Base-by-base conservation (phyloP, 192 early-diverging fungal species). In the Phycomyces nitens region DNA sequence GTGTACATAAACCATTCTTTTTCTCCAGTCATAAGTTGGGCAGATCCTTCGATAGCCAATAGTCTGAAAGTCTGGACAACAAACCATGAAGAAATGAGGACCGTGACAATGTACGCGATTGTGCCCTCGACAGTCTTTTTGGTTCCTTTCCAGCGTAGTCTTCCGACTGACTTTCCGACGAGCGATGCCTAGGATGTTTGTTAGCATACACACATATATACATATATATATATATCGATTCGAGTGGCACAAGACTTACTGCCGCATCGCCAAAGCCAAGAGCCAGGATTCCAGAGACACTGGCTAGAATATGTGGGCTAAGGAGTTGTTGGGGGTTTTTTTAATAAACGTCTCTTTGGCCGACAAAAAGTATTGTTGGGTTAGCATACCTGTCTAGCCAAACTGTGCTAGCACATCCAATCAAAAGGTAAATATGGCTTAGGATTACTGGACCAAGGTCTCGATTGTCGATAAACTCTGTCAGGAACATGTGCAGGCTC, bases 241-340 rank as follows among this genome's bases (percentile, higher is more conserved):
- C 29, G 7, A 34, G 2, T 7, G 7, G 7, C 40, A 43, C 10
- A 49, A 51, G 4, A 47, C 44, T 47, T 47, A 47, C 44, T 67
- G 89, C 80, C 3, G 94, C 76, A 78, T 99, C 96, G 3, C 93
- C 95, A 60, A 99, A 79, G 2, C 96, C 96, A 34, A 99, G 66
- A 6, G 92, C 78, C 62, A 99, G 70, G 24, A 97, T 88, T 3
- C 96, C 96, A 12, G 89, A 85, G 14, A 93, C 61, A 23, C 79
- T 77, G 53, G 76, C 84, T 47, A 72, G 57, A 18, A 72, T 61
- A 52, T 76, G 77, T 11, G 73, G 71, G 47, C 73, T 81, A 55
- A 39, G 39, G 20, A 2, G 2, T 14, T 24, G 23, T n/a, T n/a
- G n/a, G n/a, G n/a, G n/a, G n/a, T n/a, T n/a, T n/a, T n/a, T n/a